These are phyloP conservation scores for Hypoxylon sp. DNA, from an alignment of 2,329 filamentous ascomycete species.

Conservation along the genomic window DNA sequence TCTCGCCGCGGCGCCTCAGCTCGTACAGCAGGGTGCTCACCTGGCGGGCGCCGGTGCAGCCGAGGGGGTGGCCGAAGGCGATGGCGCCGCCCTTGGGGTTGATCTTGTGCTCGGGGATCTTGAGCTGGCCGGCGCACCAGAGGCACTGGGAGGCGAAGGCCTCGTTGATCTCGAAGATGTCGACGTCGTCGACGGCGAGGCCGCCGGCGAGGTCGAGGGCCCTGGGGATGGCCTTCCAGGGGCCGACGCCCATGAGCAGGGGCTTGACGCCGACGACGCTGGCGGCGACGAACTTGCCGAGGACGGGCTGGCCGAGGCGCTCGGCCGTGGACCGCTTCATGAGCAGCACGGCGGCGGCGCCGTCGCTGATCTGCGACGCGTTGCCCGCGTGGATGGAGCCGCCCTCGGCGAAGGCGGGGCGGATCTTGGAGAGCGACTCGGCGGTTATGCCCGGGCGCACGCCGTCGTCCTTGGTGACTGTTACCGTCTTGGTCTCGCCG, in stretches of 20 bases:
- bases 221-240: conserved; percentile 95
- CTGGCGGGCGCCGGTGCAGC: conserved; percentile 93
- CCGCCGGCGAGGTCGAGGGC: conserved; percentile 85
- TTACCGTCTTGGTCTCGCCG: conserved; percentile 84
- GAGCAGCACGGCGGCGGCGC: conserved; percentile 91
- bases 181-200: conserved; percentile 88
- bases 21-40: conserved; percentile 93
- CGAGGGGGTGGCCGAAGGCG: conserved; percentile 94
- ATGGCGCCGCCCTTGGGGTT: conserved; percentile 98
- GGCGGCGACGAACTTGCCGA: conserved; percentile 92
- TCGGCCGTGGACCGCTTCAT: conserved; percentile 96
- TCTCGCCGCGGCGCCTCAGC: conserved; percentile 84
- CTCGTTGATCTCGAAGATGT: conserved; percentile 99
- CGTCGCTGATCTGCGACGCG: conserved; percentile 94
- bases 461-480: conserved; percentile 88
- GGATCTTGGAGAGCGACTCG: conserved; percentile 91
- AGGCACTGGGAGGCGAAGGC: conserved; percentile 96
- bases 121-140: conserved; percentile 91
- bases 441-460: conserved; percentile 86
- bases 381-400: conserved; percentile 97
- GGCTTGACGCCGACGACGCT: conserved; percentile 90
- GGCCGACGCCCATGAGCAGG: conserved; percentile 94
- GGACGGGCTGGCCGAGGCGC: conserved; percentile 85
- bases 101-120: conserved; percentile 85
- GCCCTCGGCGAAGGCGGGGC: conserved; percentile 88